These are phyloP conservation scores for Austroboletus niveus DNA, from an alignment of 1,284 basidiomycete species.

Conservation along the genomic window DNA sequence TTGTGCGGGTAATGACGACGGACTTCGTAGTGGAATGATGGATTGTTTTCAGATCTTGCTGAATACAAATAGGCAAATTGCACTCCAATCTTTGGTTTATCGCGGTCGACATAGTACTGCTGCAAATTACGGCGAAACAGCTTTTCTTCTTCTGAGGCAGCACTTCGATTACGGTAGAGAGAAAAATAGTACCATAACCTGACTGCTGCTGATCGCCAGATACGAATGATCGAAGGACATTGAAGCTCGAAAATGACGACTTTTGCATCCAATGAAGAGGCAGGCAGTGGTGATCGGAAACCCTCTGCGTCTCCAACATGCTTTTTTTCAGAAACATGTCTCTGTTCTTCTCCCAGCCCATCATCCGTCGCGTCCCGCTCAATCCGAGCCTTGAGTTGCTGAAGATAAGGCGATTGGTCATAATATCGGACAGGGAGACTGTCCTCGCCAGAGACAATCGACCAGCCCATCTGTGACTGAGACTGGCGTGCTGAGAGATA, in stretches of 20 bases:
- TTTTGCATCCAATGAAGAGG: background rate
- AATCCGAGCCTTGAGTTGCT: background rate
- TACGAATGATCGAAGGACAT: background rate
- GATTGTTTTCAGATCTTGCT: background rate
- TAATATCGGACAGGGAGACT: background rate
- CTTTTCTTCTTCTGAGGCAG: background rate
- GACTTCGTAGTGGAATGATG: background rate
- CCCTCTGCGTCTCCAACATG: too few species aligned
- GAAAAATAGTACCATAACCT: background rate
- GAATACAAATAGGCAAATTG: too few species aligned
- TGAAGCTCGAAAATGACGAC: conserved; percentile 7
- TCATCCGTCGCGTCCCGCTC: background rate
- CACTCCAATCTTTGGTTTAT: too few species aligned
- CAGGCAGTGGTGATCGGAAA: background rate
- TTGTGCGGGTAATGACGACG: too few species aligned
- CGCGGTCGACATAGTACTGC: background rate
- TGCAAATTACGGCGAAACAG: background rate
- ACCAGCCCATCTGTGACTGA: background rate
- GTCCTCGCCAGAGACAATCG: background rate
- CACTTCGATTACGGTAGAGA: background rate
- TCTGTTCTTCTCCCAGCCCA: too few species aligned
- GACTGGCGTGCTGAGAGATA: background rate
- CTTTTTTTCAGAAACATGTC: too few species aligned
- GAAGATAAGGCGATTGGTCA: background rate
- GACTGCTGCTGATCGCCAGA: conserved; percentile 3